Base-by-base conservation (phyloP, 2,329 filamentous ascomycete species). In the Diplocarpon mali region DNA sequence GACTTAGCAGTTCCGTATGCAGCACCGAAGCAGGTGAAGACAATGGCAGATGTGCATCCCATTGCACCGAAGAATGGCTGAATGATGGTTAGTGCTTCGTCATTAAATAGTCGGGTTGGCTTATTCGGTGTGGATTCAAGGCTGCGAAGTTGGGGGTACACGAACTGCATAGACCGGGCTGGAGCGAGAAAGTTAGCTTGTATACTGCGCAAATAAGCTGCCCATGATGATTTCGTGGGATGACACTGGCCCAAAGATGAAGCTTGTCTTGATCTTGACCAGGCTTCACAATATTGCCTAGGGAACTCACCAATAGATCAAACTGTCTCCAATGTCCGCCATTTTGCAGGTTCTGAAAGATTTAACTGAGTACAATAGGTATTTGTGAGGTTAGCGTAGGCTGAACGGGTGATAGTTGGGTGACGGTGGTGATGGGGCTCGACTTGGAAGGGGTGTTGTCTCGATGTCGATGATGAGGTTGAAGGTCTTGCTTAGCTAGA, bases 151-250 rank as follows among this genome's bases (percentile, higher is more conserved):
- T 44, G 30, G 42, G 54, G 44, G 47, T 62, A 95, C 20, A 24
- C 90, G 87, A 80, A 96, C 92, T 78, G 92, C 87, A 75, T 96
- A 98, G 64, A 94, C 90, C 72, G 90, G 90, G 75, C 90, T 98
- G 61, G 53, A 40, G 47, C 47, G 52, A 54, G 51, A 16, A 46
- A 43, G 64, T 78, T 65, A 78, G 74, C 65, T 67, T 37, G 44
- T 43, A 48, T 24, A 31, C 42, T 41, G 38, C 29, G 13, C 34
- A 13, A 20, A 44, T 49, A 29, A 35, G 40, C 28, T 37, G 35
- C 41, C n/a, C 17, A 28, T 15, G 31, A 40, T 35, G 36, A 30
- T 32, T 24, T 24, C 20, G 38, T 11, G 41, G 36, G 24, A 20
- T 27, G 17, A 15, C 12, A 14, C 27, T 17, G 45, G 28, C 46